Base-by-base conservation (phyloP, 768 basidiomycete species). In the Lyophyllum semitale region DNA sequence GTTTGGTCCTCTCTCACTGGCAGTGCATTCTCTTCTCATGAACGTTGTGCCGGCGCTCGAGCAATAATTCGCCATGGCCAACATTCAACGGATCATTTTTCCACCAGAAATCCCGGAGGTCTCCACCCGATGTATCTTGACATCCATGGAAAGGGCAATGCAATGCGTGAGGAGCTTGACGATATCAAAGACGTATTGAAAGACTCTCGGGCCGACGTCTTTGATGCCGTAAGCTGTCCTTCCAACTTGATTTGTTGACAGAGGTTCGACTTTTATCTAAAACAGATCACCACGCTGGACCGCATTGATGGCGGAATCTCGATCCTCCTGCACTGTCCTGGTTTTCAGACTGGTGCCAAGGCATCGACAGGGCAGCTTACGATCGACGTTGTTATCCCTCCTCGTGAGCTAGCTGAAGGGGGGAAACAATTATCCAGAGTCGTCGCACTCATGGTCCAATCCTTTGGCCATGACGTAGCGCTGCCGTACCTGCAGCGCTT, bases 361-460 rank as follows among this genome's bases (percentile, higher is more conserved):
- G 26, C 26, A 4, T 13, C 43, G 12, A 13, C 43, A 25, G 43
- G 26, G 12, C 3, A 45, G 9, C 17, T 45, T 23, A 45, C 23
- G n/a, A n/a, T 58, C 6, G 37, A 60, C 30, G 41, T 45, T 17
- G 54, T 54, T 49, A 42, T 57, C 26, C 44, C 32, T 17, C 59
- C 51, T 12, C 46, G 26, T 32, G 51, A 54, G 42, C 42, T n/a
- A n/a, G n/a, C n/a, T n/a, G n/a, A n/a, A n/a, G n/a, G n/a, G n/a
- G n/a, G n/a, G n/a, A n/a, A n/a, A n/a, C n/a, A n/a, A n/a, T n/a
- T n/a, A n/a, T n/a, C n/a, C n/a, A n/a, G n/a, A n/a, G n/a, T n/a
- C n/a, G n/a, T n/a, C n/a, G n/a, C n/a, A n/a, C n/a, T n/a, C n/a
- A n/a, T n/a, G n/a, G n/a, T n/a, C n/a, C n/a, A n/a, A n/a, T n/a